Evolutionary conservation across 2,329 filamentous ascomycete species (phyloP), one percentile per base, ranked within the genome.

Genomic region (Nakataea oryzae): DNA sequence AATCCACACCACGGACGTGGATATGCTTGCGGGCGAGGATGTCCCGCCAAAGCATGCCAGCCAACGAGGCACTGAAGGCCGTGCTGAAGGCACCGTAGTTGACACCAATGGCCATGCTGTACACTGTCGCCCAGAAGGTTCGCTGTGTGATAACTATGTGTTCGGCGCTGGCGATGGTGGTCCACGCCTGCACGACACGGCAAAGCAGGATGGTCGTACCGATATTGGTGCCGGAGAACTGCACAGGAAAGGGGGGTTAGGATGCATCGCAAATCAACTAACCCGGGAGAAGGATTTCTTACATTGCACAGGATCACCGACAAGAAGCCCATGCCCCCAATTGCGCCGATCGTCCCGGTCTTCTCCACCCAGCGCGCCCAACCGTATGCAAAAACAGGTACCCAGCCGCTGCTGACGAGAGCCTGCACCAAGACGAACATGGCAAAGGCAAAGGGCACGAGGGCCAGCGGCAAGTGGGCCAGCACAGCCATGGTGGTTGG

Each of bases 181-280:
- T 75, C 88, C 88, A 91, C 0, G 82, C 75, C 69, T 91, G 88
- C 13, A 91, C 82, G 8, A 90, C 81, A 3, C 88, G 85, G 11
- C 82, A 89, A 1, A 91, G 77, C 0, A 91, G 81, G 68, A 91
- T 91, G 0, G 88, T 87, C 0, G 88, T 89, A 41, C 88, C 88
- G 61, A 91, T 91, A 66, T 91, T 91, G 1, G 88, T 91, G 24
- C 88, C 88, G 0, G 88, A 86, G 66, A 90, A 91, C 86, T 90
- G 64, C 21, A 3, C 26, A 9, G 28, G 13, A 41, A 27, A 50
- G 21, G 4, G 24, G 41, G 2, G 34, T 41, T 41, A 41, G 34
- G 41, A 9, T 6, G 34, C 8, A 3, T 29, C 8, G 17, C 5
- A 27, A 55, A 12, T 8, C 12, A 54, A 9, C 6, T 7, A 9